Evolutionary conservation across 1,284 basidiomycete genomes (phyloP), one percentile per base, ranked within the genome.

Genomic region (Fistulinella cinereoalba): DNA sequence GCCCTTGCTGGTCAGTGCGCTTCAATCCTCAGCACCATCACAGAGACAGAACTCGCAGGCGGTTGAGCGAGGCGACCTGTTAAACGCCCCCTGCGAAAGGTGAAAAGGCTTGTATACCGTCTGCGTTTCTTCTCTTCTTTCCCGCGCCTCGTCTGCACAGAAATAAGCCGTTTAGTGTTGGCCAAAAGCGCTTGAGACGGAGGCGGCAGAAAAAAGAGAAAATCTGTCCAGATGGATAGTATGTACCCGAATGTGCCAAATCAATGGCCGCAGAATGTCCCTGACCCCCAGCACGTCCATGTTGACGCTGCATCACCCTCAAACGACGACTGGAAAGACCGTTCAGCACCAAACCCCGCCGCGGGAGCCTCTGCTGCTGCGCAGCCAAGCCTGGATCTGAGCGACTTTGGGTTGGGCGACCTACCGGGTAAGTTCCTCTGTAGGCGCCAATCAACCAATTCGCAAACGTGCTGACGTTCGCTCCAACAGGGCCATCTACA

Each of bases 121-220:
- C 61, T 64, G 60, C 60, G 54, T 58, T 62, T 58, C 58, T 61
- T 61, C 64, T 60, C 62, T 58, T 60, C 63, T 60, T 66, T 69
- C 64, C 66, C 62, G 60, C 62, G 62, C 59, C 64, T 67, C 61
- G 62, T 69, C 67, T 67, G 70, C 64, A 59, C 64, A 71, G 67
- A 71, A 74, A 75, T 76, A 76, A 78, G 74, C 76, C 68, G 64
- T 68, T 71, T 74, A 71, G 69, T 73, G 73, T 73, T 73, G 62
- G 65, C 68, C 64, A 64, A 67, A 70, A 66, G 71, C 71, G 71
- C 70, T 68, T 72, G 65, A 72, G 68, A 70, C 63, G 68, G 63
- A 53, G 55, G 71, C 69, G 69, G 62, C 68, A 67, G 65, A 64
- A 69, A 71, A 65, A 68, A 68, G 41, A 69, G 66, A 70, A 69